Evolutionary conservation across 768 basidiomycete genomes (phyloP), one percentile per base, ranked within the genome.

Genomic region (Macrolepiota fuliginosa): DNA sequence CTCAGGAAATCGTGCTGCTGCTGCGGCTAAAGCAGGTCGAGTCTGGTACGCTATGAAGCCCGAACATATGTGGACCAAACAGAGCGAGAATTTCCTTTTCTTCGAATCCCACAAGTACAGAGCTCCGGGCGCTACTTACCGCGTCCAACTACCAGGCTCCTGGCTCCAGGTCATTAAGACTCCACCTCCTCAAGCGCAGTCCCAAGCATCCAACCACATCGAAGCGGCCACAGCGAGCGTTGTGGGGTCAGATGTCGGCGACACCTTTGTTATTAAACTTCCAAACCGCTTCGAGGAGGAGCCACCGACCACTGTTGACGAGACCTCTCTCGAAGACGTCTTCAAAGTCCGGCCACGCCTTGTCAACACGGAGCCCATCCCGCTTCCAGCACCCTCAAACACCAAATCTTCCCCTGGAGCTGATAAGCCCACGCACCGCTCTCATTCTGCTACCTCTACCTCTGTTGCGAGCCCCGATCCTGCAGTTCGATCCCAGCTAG

Each of bases 41-140:
- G 78, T 83, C 46, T 90, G 90, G 85, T 92, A 83, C 68, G 74
- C 82, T 7, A 83, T 84, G 83, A 92, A 90, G 70, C 91, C 91
- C 9, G 92, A 94, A 68, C 81, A 81, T 49, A 80, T 86, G 66
- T 93, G 91, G 91, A 93, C 92, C 9, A 92, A 92, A 69, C 90
- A 92, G 57, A 84, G 88, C 65, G 91, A 93, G 67, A 81, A 79
- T 2, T 90, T 86, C 71, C 84, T 93, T 17, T 88, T 87, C 74
- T 80, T 83, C 54, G 89, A 92, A 15, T 72, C 82, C 25, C 75
- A 84, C 25, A 87, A 86, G 68, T 79, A 85, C 12, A 83, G 85
- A n/a, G 75, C 74, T 12, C 84, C 85, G 50, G 82, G 80, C 4
- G 77, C 80, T 29, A 77, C 77, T 29, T 80, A 84, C 63, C 83